phyloP scores from a whole-genome alignment of 2,329 filamentous ascomycete genomes.

The Phialocephala subalpina region DNA sequence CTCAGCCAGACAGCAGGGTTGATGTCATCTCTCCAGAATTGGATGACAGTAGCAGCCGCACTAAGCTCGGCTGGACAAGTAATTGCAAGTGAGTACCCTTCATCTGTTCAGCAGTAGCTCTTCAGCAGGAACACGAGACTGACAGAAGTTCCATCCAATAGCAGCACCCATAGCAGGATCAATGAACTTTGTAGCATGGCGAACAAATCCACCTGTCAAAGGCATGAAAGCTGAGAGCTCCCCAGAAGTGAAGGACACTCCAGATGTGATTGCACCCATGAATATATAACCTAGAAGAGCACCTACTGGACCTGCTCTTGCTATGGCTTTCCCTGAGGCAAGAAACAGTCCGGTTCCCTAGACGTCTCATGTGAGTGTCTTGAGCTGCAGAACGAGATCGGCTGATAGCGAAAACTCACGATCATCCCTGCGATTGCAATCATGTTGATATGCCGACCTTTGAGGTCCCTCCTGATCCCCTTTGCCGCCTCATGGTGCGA shows the following conservation, averaged over 20 bases:
- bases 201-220: constrained; percentile 44
- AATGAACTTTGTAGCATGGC: constrained; percentile 44
- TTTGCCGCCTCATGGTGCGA: too few relatives aligned
- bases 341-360: constrained; percentile 60
- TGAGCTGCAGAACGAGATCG: constrained; percentile 66
- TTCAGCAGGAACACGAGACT: neutral
- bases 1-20: constrained; percentile 70
- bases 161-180: constrained; percentile 42
- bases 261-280: constrained; percentile 54
- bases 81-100: constrained; percentile 38
- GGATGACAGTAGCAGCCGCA: constrained; percentile 67
- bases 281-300: constrained; percentile 47
- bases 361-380: neutral
- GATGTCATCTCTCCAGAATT: constrained; percentile 66
- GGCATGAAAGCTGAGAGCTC: constrained; percentile 43
- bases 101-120: constrained; percentile 32
- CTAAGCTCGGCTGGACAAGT: constrained; percentile 60
- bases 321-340: constrained; percentile 54
- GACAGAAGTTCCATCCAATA: constrained; percentile 46
- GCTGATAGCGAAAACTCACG: constrained; percentile 60
- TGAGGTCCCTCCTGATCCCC: too few relatives aligned
- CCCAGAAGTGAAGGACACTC: constrained; percentile 41
- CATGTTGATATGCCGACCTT: constrained; percentile 48
- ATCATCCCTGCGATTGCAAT: constrained; percentile 78
- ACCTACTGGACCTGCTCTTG: constrained; percentile 54